Conservation (phyloP, 1,139 yeast genomes). For the Yarrowia galli region DNA sequence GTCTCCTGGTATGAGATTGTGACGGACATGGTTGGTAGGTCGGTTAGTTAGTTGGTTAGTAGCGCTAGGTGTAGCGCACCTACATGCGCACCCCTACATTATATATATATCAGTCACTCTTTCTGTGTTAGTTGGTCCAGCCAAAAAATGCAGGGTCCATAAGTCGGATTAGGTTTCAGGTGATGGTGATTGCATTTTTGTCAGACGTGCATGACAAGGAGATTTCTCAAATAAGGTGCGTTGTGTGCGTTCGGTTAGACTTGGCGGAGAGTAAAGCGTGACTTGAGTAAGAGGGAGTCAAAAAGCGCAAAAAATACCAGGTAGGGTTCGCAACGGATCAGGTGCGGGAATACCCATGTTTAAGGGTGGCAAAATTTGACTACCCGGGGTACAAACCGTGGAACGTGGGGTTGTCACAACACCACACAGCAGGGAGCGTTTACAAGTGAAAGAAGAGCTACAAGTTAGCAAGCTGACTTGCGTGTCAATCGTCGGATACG, state of each 20-base stretch:
- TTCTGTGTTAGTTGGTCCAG: not conserved
- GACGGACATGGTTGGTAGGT: conserved; percentile 11
- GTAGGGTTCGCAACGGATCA: conserved; percentile 15
- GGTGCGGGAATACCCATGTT: conserved; percentile 11
- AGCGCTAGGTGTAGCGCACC: not conserved
- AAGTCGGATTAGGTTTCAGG: conserved; percentile 31
- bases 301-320: not conserved
- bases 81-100: not conserved
- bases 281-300: not conserved
- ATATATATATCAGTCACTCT: conserved; percentile 28
- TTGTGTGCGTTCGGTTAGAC: conserved; percentile 15
- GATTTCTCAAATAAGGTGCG: conserved; percentile 13
- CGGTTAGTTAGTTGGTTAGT: conserved; percentile 19
- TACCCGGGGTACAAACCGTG: too few relatives aligned
- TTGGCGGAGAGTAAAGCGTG: conserved; percentile 21
- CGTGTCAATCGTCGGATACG: not conserved
- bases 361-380: not conserved
- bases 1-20: conserved; percentile 12
- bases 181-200: conserved; percentile 29
- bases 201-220: conserved; percentile 37
- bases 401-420: not conserved
- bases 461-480: not conserved
- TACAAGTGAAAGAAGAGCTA: too few relatives aligned
- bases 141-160: conserved; percentile 33
- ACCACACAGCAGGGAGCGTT: not conserved